phyloP scores from a whole-genome alignment of 331 rosid genomes.

The Malus hybrid region DNA sequence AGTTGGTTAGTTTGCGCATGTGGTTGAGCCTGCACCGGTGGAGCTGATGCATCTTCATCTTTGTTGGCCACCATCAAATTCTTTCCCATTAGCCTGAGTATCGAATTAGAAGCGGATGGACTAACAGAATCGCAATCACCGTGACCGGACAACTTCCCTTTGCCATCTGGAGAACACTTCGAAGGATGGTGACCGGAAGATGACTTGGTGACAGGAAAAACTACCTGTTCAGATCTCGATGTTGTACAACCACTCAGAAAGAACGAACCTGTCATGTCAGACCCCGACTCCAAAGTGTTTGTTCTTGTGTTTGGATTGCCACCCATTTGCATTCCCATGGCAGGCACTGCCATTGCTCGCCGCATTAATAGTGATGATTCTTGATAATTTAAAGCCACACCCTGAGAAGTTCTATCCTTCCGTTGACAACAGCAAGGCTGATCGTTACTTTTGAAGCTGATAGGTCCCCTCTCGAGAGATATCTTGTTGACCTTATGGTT shows the following conservation, averaged over 20 bases:
- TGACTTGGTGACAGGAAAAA: constrained; percentile 12
- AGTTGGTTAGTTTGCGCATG: constrained; percentile 19
- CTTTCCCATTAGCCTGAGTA: constrained; percentile 61
- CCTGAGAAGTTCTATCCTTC: constrained; percentile 35
- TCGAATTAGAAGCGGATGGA: constrained; percentile 48
- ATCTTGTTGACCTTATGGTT: constrained; percentile 17
- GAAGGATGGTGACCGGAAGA: constrained; percentile 14
- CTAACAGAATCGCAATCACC: constrained; percentile 29
- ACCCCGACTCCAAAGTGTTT: constrained; percentile 18
- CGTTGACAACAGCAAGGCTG: constrained; percentile 58
- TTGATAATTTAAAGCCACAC: constrained; percentile 26
- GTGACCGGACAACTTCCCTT: constrained; percentile 18
- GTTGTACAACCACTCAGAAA: constrained; percentile 11
- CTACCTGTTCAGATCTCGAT: constrained; percentile 9
- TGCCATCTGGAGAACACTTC: constrained; percentile 20
- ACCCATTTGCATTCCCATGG: constrained; percentile 22
- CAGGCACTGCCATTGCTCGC: constrained; percentile 22
- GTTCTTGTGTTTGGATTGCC: constrained; percentile 19
- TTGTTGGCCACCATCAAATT: constrained; percentile 55
- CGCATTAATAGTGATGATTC: constrained; percentile 30
- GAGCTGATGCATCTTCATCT: constrained; percentile 34
- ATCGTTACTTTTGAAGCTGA: constrained; percentile 19
- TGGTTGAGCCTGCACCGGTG: constrained; percentile 21
- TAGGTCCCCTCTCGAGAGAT: constrained; percentile 27
- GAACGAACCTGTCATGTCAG: constrained; percentile 25